Evolutionary conservation across 164 flowering plant genomes (phyloP), one percentile per base, ranked within the genome.

Genomic region (Magnolia changhungtana): DNA sequence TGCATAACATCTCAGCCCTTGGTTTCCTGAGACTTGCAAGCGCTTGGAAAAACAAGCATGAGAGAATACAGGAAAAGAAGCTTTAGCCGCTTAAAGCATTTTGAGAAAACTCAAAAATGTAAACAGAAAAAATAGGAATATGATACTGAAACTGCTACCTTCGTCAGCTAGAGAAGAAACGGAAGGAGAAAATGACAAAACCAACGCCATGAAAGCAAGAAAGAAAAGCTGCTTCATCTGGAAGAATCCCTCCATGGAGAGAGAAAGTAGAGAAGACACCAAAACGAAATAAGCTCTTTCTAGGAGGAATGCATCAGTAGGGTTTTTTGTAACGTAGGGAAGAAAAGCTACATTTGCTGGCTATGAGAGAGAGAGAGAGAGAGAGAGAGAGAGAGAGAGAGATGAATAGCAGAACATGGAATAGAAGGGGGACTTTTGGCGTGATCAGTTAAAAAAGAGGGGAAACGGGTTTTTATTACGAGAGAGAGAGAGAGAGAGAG

Each of bases 401-500:
- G 7, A 29, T 50, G 71, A 77, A 24, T 4, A 27, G 14, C 71
- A 19, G 21, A 49, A 52, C n/a, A 71, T 68, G 78, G 23, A 49
- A 37, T 37, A 37, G 45, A 37, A 70, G 21, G 37, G 90, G 90
- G 93, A 90, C 90, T 80, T 87, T 86, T 90, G 80, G 98, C 98
- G 98, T 93, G 96, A 91, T 77, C 81, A 31, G 84, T 75, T 85
- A 86, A 84, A 84, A 63, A 67, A 61, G 50, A 14, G 79, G 70
- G 74, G 78, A 21, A n/a, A 72, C 6, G 20, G 23, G 7, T 83
- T 81, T 82, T 72, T 75, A 79, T 82, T n/a, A 61, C 74, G 77
- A 77, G 71, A 80, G 76, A 50, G 78, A 37, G 78, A 72, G 64
- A 74, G n/a, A n/a, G n/a, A n/a, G 80, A 70, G 84, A 78, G 86